A percentile compares a stretch with the other conserved stretches of the same genome.
Conservation (phyloP, 345 rosid species). For the Boechera divaricarpa region DNA sequence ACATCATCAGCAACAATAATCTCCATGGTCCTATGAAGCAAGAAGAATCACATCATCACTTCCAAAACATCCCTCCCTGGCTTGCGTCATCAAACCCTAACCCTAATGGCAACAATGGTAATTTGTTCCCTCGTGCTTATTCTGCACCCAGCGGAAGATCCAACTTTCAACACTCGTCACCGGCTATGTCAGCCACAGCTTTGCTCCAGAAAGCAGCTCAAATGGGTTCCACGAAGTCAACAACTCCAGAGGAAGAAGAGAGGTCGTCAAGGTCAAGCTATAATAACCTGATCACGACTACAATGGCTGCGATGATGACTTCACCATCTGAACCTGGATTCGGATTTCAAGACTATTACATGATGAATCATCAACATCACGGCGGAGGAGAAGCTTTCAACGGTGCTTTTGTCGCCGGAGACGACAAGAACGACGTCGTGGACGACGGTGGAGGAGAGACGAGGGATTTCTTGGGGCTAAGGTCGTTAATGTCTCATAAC, state of each 20-base stretch:
- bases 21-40: slow-evolving; percentile 55
- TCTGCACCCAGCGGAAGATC: slow-evolving; percentile 6
- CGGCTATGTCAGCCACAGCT: slow-evolving; percentile 91
- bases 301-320: slow-evolving; percentile 45
- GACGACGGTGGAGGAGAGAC: slow-evolving; percentile 60
- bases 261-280: slow-evolving; percentile 35
- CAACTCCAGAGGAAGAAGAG: slow-evolving; percentile 34
- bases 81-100: slow-evolving; percentile 49
- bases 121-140: slow-evolving; percentile 39
- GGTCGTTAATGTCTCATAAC: slow-evolving; percentile 64
- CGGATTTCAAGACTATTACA: slow-evolving; percentile 41
- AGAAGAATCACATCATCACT: slow-evolving; percentile 53
- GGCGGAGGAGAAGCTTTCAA: slow-evolving; percentile 53
- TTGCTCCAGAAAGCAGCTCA: slow-evolving; percentile 89
- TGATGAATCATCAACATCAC: slow-evolving; percentile 41
- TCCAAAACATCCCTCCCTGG: slow-evolving; percentile 44
- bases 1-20: slow-evolving; percentile 32
- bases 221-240: slow-evolving; percentile 72
- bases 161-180: slow-evolving; percentile 39
- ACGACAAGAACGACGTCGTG: slow-evolving; percentile 11
- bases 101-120: slow-evolving; percentile 59
- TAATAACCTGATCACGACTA: slow-evolving; percentile 32
- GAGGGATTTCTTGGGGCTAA: slow-evolving; percentile 85
- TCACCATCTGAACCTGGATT: slow-evolving; percentile 36
- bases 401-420: slow-evolving; percentile 34